Base-by-base conservation (phyloP, 1,284 basidiomycete species). In the Trichosporon coremiiforme region DNA sequence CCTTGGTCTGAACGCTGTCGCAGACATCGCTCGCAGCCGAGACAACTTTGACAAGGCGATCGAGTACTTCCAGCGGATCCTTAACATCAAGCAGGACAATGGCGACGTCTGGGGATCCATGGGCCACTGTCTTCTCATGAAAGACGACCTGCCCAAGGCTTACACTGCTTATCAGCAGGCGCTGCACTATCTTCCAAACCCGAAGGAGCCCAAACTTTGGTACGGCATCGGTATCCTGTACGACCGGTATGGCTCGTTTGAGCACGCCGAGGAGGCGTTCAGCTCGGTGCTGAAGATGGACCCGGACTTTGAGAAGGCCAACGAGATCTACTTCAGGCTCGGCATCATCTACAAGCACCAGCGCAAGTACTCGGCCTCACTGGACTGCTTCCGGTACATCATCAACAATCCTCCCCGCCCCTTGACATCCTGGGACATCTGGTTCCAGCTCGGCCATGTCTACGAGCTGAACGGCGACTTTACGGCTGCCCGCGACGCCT, bases 311-410 rank as follows among this genome's bases (percentile, higher is more conserved):
- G 95, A 98, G 86, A 98, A 98, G 86, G 93, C 95, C 55, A 98
- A 99, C 83, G 97, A 99, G 82, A 98, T 99, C 75, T 91, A 98
- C 68, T 99, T 99, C 86, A 90, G 96, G 29, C 88, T 99, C 6
- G 97, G 97, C 41, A 99, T 99, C 79, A 99, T 99, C 75, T 99
- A 99, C 88, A 99, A 99, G 85, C 95, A 98, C 80, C 96, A 98
- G 82, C 90, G 91, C 80, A 98, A 98, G 84, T 96, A 93, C 77
- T 85, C 88, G 3, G 90, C 93, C 22, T 91, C 90, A 31, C 87
- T 97, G 25, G 88, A 90, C 67, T 97, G 95, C 85, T 99, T 99
- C 85, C 93, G 95, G 78, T 93, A 93, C 79, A 99, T 99, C 71
- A 89, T 99, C 71, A 90, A 91, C 76, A 96, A 94, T 78, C 96